A percentile compares a stretch with the other conserved stretches of the same genome.
These are phyloP conservation scores for Dendrothele bispora DNA, from an alignment of 768 basidiomycete genomes.

Conservation along the genomic window DNA sequence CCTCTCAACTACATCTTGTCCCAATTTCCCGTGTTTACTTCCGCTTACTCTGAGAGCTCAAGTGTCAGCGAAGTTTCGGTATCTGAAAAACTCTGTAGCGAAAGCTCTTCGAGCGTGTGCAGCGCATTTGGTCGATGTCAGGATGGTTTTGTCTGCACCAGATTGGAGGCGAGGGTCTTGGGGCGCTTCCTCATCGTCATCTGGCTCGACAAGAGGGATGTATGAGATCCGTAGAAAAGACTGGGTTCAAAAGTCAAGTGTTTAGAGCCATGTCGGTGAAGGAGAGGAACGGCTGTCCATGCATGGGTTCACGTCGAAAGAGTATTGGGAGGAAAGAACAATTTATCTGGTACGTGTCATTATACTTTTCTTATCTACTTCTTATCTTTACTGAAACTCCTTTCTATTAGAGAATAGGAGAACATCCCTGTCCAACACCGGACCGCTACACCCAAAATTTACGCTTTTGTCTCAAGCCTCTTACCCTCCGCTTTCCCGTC, in stretches of 20 bases:
- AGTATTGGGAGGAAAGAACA: conserved; percentile 63
- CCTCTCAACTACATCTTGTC: conserved; percentile 55
- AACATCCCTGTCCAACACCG: conserved; percentile 61
- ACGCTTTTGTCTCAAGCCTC: conserved; percentile 42
- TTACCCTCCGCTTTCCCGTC: conserved; percentile 25
- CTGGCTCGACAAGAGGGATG: conserved; percentile 38
- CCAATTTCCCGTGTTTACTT: conserved; percentile 35
- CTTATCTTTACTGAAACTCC: not conserved
- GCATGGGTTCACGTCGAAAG: no score
- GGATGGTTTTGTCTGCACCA: conserved; percentile 54
- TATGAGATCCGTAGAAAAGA: conserved; percentile 67
- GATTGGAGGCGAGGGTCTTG: conserved; percentile 38
- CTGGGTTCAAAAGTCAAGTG: conserved; percentile 16
- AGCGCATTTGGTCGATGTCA: conserved; percentile 50
- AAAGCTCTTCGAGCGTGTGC: conserved; percentile 59
- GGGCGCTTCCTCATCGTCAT: conserved; percentile 26
- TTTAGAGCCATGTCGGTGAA: conserved; percentile 16
- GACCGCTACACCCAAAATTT: conserved; percentile 46
- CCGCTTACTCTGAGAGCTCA: conserved; percentile 10
- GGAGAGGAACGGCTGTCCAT: conserved; percentile 3
- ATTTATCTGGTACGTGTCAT: conserved; percentile 61
- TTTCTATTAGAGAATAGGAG: no score
- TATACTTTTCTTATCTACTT: not conserved
- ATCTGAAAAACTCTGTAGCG: conserved; percentile 48
- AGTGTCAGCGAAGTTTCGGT: not conserved